phyloP scores from a whole-genome alignment of 2,329 filamentous ascomycete species.

The Aspergillus arachidicola region DNA sequence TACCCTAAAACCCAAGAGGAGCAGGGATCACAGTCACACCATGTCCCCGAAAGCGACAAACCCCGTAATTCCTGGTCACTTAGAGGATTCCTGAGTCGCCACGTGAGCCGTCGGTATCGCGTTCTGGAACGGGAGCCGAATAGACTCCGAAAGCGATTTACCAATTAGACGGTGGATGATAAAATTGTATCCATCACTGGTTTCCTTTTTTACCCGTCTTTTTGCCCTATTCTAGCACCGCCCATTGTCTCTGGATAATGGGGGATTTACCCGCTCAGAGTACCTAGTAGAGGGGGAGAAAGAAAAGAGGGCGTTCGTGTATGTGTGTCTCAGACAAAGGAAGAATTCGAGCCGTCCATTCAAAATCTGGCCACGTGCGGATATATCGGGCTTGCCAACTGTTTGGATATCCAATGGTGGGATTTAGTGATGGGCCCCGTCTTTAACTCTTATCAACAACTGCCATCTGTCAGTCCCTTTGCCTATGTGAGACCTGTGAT shows the following conservation, averaged over 20 bases:
- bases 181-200: background rate
- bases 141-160: conserved; percentile 31
- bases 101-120: conserved; percentile 32
- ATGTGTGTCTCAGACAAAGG: background rate
- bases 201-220: background rate
- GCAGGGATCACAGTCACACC: conserved; percentile 11
- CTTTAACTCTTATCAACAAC: conserved; percentile 10
- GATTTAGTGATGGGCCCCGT: conserved; percentile 4
- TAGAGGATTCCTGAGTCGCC: conserved; percentile 29
- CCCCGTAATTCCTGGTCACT: conserved; percentile 30
- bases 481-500: background rate
- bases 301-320: background rate
- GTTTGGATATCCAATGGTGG: background rate
- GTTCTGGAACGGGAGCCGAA: conserved; percentile 35
- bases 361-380: conserved; percentile 14
- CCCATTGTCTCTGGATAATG: background rate
- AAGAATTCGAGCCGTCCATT: background rate
- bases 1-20: conserved; percentile 17
- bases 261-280: background rate
- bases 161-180: conserved; percentile 10
- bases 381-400: background rate
- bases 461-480: conserved; percentile 6
- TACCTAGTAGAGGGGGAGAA: background rate
- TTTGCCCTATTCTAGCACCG: background rate
- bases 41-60: conserved; percentile 5